Base-by-base conservation (phyloP, 2,329 filamentous ascomycete species). In the Cytospora mali region DNA sequence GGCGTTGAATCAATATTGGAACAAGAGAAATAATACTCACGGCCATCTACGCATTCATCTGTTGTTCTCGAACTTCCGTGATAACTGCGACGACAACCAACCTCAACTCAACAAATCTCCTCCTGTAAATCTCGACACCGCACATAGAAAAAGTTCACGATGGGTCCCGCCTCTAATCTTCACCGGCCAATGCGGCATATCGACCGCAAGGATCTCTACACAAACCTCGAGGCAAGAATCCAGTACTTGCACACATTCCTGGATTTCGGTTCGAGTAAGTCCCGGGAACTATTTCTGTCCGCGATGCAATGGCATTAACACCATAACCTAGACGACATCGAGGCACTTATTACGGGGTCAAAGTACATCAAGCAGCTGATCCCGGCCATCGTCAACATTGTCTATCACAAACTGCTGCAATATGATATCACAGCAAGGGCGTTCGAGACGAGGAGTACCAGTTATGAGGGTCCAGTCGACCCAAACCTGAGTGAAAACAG, bases 321-420 rank as follows among this genome's bases (percentile, higher is more conserved):
- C 35, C n/a, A 16, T 31, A 61, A 11, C 18, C 4, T 64, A 91
- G 90, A 83, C 66, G 90, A 93, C 71, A 86, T 92, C 62, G 88
- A 90, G 67, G 89, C 89, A 46, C 82, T 93, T 42, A 80, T 84
- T 16, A 79, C 81, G 3, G 90, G 89, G 66, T 80, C 85, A 64
- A 92, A 92, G 74, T 92, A 92, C 76, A 88, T 93, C 77, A 90
- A 89, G 70, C 86, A 88, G n/a, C 83, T 94, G 33, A 92, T 94
- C 66, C 92, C 92, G 1, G 88, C 90, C 52, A 84, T 95, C 25
- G 90, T 94, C 71, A 92, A 93, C 75, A 60, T 60, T 14, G 89
- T 94, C 35, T 95, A 94, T 79, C 87, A 88, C 71, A 94, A 94
- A 73, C 83, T 95, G 0, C 80, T 94, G 13, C 85, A 88, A 70